Base-by-base conservation (phyloP, 176 grass and related monocot genomes). In the Aegilops bicornis region DNA sequence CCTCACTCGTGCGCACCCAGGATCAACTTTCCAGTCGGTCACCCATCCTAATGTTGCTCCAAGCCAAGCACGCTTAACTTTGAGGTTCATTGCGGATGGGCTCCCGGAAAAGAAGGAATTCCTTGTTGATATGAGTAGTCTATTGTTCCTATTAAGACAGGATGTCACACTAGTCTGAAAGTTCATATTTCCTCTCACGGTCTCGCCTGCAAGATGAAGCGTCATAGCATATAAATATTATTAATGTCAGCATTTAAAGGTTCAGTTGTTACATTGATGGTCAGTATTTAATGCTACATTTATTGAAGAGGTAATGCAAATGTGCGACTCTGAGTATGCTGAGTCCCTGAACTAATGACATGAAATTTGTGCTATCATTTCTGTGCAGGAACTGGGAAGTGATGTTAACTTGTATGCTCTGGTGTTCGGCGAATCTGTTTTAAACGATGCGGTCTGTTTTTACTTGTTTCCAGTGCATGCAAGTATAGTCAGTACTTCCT, bases 351-450 rank as follows among this genome's bases (percentile, higher is more conserved):
- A 81, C 16, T 87, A 79, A 79, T 77, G 33, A 29, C 32, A 30
- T 50, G 15, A 23, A 87, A 61, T 69, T 71, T 73, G 36, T 67
- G 59, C 64, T 79, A 69, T 90, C 61, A 82, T 83, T 87, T 90
- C 62, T 64, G 43, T 87, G 78, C 90, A 98, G 97, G 97, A 98
- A 88, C 88, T 98, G 72, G 97, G 97, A 37, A 91, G 86, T 79
- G 97, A 98, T 88, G 83, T 96, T 84, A 98, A 98, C 77, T 89
- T 98, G 78, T 98, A 98, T 88, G 97, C 97, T 78, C 84, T 98
- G 81, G 97, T 98, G 69, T 98, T 98, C 86, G 97, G 97, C 52
- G 97, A 98, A 88, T 98, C 97, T 80, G 97, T 98, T 91, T 85
- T 98, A 64, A 98, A 98, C 22, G 97, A 98, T 70, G 97, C 97